Evolutionary conservation across 2,329 filamentous ascomycete species (phyloP).

Genomic region (Cercospora berteroae): DNA sequence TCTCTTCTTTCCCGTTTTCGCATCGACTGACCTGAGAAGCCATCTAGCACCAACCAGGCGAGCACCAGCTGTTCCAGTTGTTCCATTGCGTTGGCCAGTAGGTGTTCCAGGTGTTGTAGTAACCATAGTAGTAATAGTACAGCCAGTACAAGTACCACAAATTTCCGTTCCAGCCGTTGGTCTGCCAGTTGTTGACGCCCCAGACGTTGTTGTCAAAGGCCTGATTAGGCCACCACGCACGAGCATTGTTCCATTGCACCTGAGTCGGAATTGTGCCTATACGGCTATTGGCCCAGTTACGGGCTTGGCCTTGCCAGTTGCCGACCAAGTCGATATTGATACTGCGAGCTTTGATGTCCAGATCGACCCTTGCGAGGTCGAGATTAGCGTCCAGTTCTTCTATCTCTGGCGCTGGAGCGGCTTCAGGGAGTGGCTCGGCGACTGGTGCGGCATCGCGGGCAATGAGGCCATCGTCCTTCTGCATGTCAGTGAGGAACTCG

Average conservation of each 20-base stretch:
- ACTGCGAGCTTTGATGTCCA: not conserved
- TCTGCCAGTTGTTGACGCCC: constrained; percentile 1
- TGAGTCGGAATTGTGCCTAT: not conserved
- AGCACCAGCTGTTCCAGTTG: not conserved
- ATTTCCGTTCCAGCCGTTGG: not conserved
- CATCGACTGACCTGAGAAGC: not conserved
- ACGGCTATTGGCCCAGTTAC: not conserved
- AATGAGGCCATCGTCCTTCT: constrained; percentile 2
- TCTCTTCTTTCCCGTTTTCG: not conserved
- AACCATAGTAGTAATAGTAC: not conserved
- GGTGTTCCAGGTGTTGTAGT: not conserved
- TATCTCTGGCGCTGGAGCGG: not conserved
- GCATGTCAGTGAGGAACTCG: not conserved
- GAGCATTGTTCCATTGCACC: not conserved
- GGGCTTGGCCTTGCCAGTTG: not conserved
- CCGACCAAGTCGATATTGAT: not conserved
- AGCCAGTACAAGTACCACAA: constrained; percentile 4
- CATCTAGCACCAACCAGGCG: constrained; percentile 3
- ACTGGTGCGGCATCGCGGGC: not conserved
- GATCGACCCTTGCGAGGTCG: not conserved
- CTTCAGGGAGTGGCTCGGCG: not conserved
- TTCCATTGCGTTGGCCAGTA: not conserved
- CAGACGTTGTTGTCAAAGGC: not conserved
- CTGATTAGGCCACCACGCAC: not conserved
- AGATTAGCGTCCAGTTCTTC: not conserved